Evolutionary conservation across 805 yeast genomes (phyloP), one percentile per base, ranked within the genome.

Genomic region (Hanseniaspora hatyaiensis): DNA sequence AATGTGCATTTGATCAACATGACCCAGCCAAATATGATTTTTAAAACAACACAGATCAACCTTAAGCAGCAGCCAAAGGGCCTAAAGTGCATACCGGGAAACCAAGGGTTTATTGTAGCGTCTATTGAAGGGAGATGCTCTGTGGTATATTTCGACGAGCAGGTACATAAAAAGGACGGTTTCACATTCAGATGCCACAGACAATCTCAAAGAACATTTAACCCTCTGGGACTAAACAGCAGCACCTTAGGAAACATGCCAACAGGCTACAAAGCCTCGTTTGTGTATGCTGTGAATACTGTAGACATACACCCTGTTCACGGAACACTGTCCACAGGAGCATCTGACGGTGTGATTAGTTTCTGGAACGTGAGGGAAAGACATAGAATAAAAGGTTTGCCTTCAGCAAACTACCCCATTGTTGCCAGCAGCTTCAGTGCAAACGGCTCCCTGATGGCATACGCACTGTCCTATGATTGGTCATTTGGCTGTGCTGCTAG

Each of bases 121-220:
- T 81, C 95, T 6, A 77, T 89, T 40, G 98, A 92, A 66, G 97
- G 97, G 29, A 74, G 98, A 54, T 86, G 97, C 66, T 94, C 95
- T 12, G 79, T 92, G 56, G 95, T 86, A 61, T 92, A 88, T 61
- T 77, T 89, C 47, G 94, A 84, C 57, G 95, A 85, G 20, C 71
- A 71, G 45, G 86, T 82, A 56, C 94, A 82, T 58, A 71, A 72
- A 49, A 73, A 76, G 55, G 62, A 62, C 30, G 92, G 92, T 2
- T 92, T 89, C 62, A 80, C 96, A 4, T 92, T 92, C 74, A 84
- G 85, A 62, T 92, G 98, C 65, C 98, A 92, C 62, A 77, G 98
- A 56, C 86, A 81, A 58, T 57, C 59, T 8, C 55, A 50, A 32
- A 44, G 48, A 44, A 52, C 50, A 28, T 54, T 55, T 24, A 38